phyloP scores from a whole-genome alignment of 169 alveolate genomes.

The Plasmodium vivax region DNA sequence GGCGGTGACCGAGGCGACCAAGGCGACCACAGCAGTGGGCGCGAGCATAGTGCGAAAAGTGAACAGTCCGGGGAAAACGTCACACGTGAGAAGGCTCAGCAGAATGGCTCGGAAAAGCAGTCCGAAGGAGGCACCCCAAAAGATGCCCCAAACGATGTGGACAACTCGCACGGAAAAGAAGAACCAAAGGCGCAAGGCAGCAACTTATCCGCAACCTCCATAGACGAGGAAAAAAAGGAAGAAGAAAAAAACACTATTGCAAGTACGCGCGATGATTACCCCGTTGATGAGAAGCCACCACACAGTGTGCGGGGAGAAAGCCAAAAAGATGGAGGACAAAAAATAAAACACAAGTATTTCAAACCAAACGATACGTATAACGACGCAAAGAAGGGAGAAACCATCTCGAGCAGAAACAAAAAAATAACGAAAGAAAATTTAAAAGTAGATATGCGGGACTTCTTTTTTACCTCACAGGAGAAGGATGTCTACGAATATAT shows the following conservation, averaged over 20 bases:
- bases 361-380: background rate
- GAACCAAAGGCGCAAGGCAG: background rate
- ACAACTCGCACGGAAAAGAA: constrained; percentile 8
- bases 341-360: background rate
- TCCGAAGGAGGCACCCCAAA: background rate
- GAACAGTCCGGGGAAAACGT: background rate
- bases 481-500: constrained; percentile 68
- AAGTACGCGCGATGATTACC: background rate
- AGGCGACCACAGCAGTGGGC: background rate
- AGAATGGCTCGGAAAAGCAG: background rate
- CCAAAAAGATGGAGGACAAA: background rate
- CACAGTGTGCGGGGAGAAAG: background rate
- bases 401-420: background rate
- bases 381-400: background rate
- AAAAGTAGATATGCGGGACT: constrained; percentile 38
- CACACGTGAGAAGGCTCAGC: background rate
- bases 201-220: background rate
- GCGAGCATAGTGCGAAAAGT: background rate
- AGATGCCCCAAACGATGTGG: background rate
- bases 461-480: constrained; percentile 59
- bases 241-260: background rate
- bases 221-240: background rate
- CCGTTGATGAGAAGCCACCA: background rate
- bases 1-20: background rate
- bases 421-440: constrained; percentile 38